phyloP scores from a whole-genome alignment of 306 rosid species.

The Boehmeria nivea region DNA sequence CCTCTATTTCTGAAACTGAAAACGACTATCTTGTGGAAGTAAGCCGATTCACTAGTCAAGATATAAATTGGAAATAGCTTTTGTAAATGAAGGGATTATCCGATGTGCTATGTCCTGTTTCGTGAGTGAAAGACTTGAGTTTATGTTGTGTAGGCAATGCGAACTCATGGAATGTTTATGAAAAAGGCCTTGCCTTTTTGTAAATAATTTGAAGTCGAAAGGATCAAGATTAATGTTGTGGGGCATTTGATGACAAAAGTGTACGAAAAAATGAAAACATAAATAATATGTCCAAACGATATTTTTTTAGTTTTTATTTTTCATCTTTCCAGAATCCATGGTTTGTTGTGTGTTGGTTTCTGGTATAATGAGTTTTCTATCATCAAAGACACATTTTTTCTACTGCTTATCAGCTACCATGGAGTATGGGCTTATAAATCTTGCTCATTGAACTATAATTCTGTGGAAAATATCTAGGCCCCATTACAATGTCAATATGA shows the following conservation, averaged over 20 bases:
- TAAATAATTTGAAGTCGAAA: no score
- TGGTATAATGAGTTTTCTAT: background rate
- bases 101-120: background rate
- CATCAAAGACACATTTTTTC: background rate
- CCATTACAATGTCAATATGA: slow-evolving; percentile 90
- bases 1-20: background rate
- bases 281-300: background rate
- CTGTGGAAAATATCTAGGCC: slow-evolving; percentile 48
- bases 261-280: background rate
- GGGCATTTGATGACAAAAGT: no score
- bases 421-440: slow-evolving; percentile 15
- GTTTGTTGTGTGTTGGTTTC: no score
- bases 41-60: background rate
- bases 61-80: background rate
- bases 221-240: no score
- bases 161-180: background rate
- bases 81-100: background rate
- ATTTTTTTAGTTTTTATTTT: no score
- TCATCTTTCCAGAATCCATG: no score
- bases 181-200: no score
- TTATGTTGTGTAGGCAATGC: background rate
- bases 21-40: background rate
- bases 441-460: slow-evolving; percentile 10
- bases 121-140: background rate
- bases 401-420: background rate